phyloP scores from a whole-genome alignment of 2,329 filamentous ascomycete species.

The Drechslerella dactyloides region DNA sequence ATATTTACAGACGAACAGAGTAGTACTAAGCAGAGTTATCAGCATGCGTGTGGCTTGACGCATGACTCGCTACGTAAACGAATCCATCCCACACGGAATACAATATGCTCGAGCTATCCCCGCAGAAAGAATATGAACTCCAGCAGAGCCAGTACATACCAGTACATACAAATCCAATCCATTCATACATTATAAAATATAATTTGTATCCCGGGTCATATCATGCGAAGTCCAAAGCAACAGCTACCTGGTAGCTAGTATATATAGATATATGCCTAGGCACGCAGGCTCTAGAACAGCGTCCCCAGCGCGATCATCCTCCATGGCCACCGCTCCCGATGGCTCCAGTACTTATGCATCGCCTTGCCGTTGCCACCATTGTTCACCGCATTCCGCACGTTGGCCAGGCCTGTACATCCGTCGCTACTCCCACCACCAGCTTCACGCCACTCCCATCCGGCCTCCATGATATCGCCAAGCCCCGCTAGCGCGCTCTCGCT shows the following conservation, averaged over 20 bases:
- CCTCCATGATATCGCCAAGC: constrained; percentile 48
- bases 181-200: constrained; percentile 1
- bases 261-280: neutral
- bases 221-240: neutral
- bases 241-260: neutral
- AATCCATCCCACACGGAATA: neutral
- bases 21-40: no score
- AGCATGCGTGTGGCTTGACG: neutral
- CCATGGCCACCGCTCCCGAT: constrained; percentile 42
- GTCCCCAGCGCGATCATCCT: constrained; percentile 48
- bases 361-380: constrained; percentile 43
- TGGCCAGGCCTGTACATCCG: constrained; percentile 34
- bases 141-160: neutral
- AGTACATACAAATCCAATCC: constrained; percentile 5
- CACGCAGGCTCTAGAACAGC: constrained; percentile 17
- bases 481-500: constrained; percentile 44
- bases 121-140: neutral
- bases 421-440: constrained; percentile 19
- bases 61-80: neutral
- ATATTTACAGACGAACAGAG: no score
- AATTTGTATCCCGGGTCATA: constrained; percentile 6
- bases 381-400: constrained; percentile 43
- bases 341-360: constrained; percentile 50
- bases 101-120: no score
- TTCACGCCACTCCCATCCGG: constrained; percentile 45